Conservation (phyloP, 1,284 basidiomycete species). For the Ustilago vetiveriae region DNA sequence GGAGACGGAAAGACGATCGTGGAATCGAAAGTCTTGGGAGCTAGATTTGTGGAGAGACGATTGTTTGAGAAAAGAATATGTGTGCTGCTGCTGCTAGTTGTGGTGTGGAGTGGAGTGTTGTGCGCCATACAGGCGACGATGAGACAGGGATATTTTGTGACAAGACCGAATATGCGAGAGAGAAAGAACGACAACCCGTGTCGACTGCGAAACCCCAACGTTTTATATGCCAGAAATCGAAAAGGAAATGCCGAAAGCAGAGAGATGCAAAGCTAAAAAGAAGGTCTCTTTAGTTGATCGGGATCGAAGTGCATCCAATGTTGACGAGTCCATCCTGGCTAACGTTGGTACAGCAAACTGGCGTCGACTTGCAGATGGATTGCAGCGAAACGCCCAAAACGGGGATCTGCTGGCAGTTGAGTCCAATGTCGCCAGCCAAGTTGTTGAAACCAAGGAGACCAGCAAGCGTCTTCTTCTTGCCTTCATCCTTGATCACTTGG, state of each 20-base stretch:
- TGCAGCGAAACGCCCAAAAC: slow-evolving; percentile 35
- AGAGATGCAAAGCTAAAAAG: slow-evolving; percentile 1
- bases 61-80: background rate
- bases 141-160: too few relatives aligned
- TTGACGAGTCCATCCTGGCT: slow-evolving; percentile 55
- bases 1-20: background rate
- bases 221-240: slow-evolving; percentile 7
- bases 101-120: too few relatives aligned
- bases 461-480: slow-evolving; percentile 52
- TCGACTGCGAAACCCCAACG: slow-evolving; percentile 9
- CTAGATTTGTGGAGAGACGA: too few relatives aligned
- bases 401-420: slow-evolving; percentile 54
- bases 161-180: too few relatives aligned
- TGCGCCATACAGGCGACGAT: too few relatives aligned
- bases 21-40: slow-evolving; percentile 4
- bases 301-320: slow-evolving; percentile 52
- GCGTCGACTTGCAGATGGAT: slow-evolving; percentile 48
- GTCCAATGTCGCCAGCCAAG: slow-evolving; percentile 40
- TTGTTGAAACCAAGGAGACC: slow-evolving; percentile 48
- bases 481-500: slow-evolving; percentile 45
- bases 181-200: slow-evolving; percentile 27
- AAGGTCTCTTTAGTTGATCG: slow-evolving; percentile 44
- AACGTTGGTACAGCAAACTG: slow-evolving; percentile 55
- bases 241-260: slow-evolving; percentile 6
- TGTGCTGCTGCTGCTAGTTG: slow-evolving; percentile 39